These are phyloP conservation scores for Tricholoma bakamatsutake DNA, from an alignment of 768 basidiomycete species.

Conservation along the genomic window DNA sequence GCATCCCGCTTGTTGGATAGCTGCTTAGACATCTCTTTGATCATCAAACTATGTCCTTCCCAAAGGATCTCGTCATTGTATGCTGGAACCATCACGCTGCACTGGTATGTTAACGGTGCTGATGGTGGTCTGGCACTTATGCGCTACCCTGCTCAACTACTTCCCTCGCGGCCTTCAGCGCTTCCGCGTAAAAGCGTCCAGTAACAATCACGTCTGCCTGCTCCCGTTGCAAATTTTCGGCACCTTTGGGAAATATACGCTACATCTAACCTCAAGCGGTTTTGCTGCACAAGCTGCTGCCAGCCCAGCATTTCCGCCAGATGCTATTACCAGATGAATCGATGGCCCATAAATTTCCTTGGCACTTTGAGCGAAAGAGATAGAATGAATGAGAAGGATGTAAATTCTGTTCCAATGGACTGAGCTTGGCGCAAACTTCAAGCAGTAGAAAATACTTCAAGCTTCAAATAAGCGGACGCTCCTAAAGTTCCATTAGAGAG, in stretches of 20 bases:
- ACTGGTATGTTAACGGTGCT: background rate
- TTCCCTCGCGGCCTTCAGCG: conserved; percentile 44
- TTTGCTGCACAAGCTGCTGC: conserved; percentile 63
- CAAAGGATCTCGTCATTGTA: conserved; percentile 67
- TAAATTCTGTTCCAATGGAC: conserved; percentile 41
- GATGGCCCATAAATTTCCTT: conserved; percentile 43
- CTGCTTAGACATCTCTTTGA: conserved; percentile 55
- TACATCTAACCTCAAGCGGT: conserved; percentile 50
- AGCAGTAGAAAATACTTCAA: conserved; percentile 44
- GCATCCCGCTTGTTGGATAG: conserved; percentile 55
- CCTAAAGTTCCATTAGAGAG: conserved; percentile 45
- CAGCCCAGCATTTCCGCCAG: conserved; percentile 77
- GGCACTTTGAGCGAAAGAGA: conserved; percentile 54
- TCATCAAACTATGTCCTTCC: conserved; percentile 75
- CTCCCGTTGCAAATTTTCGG: conserved; percentile 35
- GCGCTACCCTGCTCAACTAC: conserved; percentile 42
- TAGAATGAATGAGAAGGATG: conserved; percentile 73
- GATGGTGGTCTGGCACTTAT: conserved; percentile 31
- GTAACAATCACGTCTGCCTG: background rate
- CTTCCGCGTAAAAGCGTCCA: conserved; percentile 44
- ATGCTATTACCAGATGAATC: conserved; percentile 64
- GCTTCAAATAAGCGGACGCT: conserved; percentile 59
- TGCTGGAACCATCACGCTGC: conserved; percentile 62
- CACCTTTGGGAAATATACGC: conserved; percentile 62
- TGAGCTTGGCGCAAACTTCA: background rate